These are phyloP conservation scores for Fusarium avenaceum DNA, from an alignment of 2,329 filamentous ascomycete species.

Conservation along the genomic window DNA sequence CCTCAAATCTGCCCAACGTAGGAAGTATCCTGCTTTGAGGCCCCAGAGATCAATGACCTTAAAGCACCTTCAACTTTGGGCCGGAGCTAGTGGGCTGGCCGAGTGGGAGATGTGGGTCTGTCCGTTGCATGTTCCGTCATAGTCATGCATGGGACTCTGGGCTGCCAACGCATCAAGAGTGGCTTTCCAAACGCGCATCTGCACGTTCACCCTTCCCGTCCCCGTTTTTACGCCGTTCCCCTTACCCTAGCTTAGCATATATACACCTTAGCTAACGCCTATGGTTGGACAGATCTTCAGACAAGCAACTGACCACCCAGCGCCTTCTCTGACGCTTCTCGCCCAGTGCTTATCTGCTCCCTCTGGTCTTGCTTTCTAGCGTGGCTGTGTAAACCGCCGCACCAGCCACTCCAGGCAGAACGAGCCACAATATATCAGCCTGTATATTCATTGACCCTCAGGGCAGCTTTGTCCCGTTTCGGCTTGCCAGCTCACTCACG, in stretches of 20 bases:
- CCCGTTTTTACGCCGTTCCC: conserved; percentile 42
- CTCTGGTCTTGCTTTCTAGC: conserved; percentile 53
- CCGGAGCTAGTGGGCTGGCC: conserved; percentile 41
- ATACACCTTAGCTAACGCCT: conserved; percentile 54
- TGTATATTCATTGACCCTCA: neutral
- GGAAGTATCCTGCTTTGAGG: conserved; percentile 36
- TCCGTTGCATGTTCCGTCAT: conserved; percentile 70
- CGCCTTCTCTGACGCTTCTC: conserved; percentile 41
- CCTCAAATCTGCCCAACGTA: conserved; percentile 17
- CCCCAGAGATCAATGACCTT: conserved; percentile 30
- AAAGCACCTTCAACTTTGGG: conserved; percentile 18
- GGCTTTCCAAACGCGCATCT: conserved; percentile 48
- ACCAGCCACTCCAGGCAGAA: conserved; percentile 51
- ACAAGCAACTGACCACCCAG: conserved; percentile 47
- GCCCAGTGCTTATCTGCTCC: conserved; percentile 29
- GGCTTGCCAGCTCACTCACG: conserved; percentile 73
- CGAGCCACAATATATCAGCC: conserved; percentile 64
- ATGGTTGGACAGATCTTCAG: conserved; percentile 54
- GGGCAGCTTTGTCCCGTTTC: conserved; percentile 54
- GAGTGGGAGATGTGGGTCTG: conserved; percentile 44
- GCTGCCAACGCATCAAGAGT: conserved; percentile 57
- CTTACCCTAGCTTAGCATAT: conserved; percentile 49
- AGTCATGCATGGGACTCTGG: conserved; percentile 67
- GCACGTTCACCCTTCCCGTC: conserved; percentile 47
- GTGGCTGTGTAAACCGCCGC: conserved; percentile 57